Evolutionary conservation across 2,329 filamentous ascomycete species (phyloP), one percentile per base, ranked within the genome.

Genomic region (Rasamsonia emersonii): DNA sequence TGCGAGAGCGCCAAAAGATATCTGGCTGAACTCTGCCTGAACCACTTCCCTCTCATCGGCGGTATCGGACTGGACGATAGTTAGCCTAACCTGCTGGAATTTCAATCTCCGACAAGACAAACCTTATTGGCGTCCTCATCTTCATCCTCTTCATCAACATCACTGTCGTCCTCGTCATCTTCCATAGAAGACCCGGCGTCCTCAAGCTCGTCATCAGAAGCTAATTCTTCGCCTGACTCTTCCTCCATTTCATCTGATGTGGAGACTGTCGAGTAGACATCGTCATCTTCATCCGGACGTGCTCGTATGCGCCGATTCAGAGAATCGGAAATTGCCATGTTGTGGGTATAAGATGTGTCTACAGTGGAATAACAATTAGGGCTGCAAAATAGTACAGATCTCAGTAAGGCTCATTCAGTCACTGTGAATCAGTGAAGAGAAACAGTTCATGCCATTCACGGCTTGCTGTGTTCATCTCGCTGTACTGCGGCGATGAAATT

Each of bases 1-100:
- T 42, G 84, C 85, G 24, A 95, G 68, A n/a, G 84, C 83, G 41
- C 86, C 88, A 50, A 96, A 95, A 15, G 86, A 91, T 43, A 95
- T 76, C 39, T 66, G 69, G 47, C 65, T 68, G 36, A 79, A 58
- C 19, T 60, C 53, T 4, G 54, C 43, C 46, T 51, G 51, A 27
- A 54, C 47, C 43, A 55, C 56, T 26, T 59, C 56, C 18, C 54
- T 46, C 18, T 45, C 40, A 13, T 52, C 54, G 14, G 44, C 42
- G 4, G 45, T 46, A 9, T 27, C 19, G 4, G 11, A 26, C n/a
- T 36, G n/a, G n/a, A n/a, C n/a, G n/a, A n/a, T n/a, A n/a, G n/a
- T n/a, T n/a, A n/a, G n/a, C n/a, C n/a, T n/a, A n/a, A n/a, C n/a
- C n/a, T n/a, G n/a, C n/a, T n/a, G n/a, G n/a, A n/a, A n/a, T n/a